A percentile compares a stretch with the other conserved stretches of the same genome.
Evolutionary conservation across 768 basidiomycete genomes (phyloP).

Genomic region (Russula earlei): DNA sequence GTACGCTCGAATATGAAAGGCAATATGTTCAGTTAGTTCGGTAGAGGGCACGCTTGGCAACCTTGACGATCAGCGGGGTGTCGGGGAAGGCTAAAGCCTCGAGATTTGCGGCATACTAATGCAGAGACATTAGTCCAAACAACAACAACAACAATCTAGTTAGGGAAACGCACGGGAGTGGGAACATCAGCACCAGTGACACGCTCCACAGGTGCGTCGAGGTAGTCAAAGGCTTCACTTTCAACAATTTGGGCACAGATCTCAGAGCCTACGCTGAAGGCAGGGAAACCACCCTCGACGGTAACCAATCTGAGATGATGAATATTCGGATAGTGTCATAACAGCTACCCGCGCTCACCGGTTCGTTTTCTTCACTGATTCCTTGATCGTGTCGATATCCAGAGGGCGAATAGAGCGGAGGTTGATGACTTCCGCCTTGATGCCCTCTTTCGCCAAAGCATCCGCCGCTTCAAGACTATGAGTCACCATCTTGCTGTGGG

Average conservation of each 20-base stretch:
- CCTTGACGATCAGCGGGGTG: conserved; percentile 83
- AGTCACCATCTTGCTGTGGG: conserved; percentile 97
- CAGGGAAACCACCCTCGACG: conserved; percentile 98
- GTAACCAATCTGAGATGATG: conserved; percentile 54
- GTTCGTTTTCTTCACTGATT: conserved; percentile 98
- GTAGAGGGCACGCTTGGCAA: conserved; percentile 88
- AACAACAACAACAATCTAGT: conserved; percentile 1
- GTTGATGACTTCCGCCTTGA: conserved; percentile 98
- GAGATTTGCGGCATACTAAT: conserved; percentile 81
- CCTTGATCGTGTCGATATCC: conserved; percentile 95
- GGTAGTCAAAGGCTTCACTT: conserved; percentile 96
- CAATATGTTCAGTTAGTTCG: conserved; percentile 57
- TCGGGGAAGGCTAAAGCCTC: conserved; percentile 93
- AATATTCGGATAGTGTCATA: not conserved
- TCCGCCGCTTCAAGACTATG: conserved; percentile 94
- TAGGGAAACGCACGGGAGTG: conserved; percentile 65
- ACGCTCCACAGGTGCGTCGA: conserved; percentile 96
- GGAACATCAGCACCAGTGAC: conserved; percentile 97
- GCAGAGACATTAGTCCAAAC: conserved; percentile 5
- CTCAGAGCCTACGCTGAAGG: conserved; percentile 96
- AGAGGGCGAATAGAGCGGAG: conserved; percentile 91
- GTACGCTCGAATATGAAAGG: conserved; percentile 10
- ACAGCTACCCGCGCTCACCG: conserved; percentile 39
- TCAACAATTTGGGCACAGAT: conserved; percentile 97
- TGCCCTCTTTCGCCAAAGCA: conserved; percentile 85